phyloP scores from a whole-genome alignment of 495 filamentous ascomycete genomes.

The Annulohypoxylon moriforme region DNA sequence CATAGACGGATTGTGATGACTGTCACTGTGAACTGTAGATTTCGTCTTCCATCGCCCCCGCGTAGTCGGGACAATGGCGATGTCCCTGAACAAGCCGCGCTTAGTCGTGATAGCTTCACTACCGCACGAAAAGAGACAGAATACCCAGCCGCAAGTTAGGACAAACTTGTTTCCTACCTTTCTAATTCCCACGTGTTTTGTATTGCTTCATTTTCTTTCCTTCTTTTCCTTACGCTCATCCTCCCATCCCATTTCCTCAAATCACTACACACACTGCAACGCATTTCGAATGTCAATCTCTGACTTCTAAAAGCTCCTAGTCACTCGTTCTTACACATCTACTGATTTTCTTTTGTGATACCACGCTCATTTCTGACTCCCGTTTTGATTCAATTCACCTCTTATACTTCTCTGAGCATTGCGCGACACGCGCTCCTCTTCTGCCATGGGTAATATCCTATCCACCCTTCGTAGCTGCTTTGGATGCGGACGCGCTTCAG shows the following conservation, averaged over 20 bases:
- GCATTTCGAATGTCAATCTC: neutral
- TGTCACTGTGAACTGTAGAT: no score
- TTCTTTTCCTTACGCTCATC: neutral
- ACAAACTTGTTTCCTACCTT: neutral
- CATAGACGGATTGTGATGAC: neutral
- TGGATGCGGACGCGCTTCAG: neutral
- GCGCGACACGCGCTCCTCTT: neutral
- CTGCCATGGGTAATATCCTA: slow-evolving; percentile 22
- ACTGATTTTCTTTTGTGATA: neutral
- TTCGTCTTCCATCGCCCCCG: no score
- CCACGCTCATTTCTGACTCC: neutral
- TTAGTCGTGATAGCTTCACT: slow-evolving; percentile 4
- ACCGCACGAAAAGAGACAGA: neutral
- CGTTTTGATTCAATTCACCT: neutral
- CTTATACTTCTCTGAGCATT: neutral
- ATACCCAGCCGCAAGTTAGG: neutral
- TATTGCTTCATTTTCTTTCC: neutral
- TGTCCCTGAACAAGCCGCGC: neutral
- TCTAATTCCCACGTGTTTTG: neutral
- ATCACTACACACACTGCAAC: neutral
- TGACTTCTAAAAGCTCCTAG: neutral
- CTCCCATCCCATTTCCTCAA: neutral
- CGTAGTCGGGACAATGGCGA: no score
- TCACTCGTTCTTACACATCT: neutral
- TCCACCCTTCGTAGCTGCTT: neutral